phyloP scores from a whole-genome alignment of 805 yeast species.

The Barnettozyma pratensis region DNA sequence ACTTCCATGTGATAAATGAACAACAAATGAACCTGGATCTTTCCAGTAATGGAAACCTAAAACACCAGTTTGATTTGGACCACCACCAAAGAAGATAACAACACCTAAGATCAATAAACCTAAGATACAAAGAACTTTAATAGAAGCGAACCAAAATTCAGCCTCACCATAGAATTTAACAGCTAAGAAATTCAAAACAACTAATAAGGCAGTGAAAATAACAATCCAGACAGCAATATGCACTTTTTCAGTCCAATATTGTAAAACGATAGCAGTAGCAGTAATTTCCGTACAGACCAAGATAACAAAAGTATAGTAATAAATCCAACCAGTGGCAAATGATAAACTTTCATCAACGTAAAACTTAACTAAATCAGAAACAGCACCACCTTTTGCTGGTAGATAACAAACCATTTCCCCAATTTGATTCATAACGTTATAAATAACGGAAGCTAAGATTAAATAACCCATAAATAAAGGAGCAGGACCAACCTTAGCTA shows the following conservation, averaged over 20 bases:
- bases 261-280: constrained; percentile 47
- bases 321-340: constrained; percentile 27
- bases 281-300: constrained; percentile 43
- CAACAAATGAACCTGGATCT: constrained; percentile 51
- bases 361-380: constrained; percentile 52
- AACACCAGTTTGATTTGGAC: constrained; percentile 46
- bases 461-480: constrained; percentile 56
- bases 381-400: constrained; percentile 61
- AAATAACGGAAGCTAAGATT: constrained; percentile 58
- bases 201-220: constrained; percentile 44
- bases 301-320: constrained; percentile 23
- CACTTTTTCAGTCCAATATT: constrained; percentile 56
- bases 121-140: constrained; percentile 60
- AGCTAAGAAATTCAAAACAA: constrained; percentile 47
- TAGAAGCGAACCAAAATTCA: constrained; percentile 53
- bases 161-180: constrained; percentile 56
- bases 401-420: constrained; percentile 65
- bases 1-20: constrained; percentile 41
- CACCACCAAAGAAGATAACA: constrained; percentile 62
- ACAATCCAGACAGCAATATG: constrained; percentile 59
- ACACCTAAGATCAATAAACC: constrained; percentile 56
- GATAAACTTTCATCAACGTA: constrained; percentile 34
- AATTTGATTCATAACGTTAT: constrained; percentile 56
- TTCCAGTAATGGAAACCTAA: constrained; percentile 68
- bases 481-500: constrained; percentile 71